Percentiles rank a stretch among this genome's conserved stretches.
Conservation (phyloP, 202 grass and related monocot genomes). For the Schoenoplectus tabernaemontani region DNA sequence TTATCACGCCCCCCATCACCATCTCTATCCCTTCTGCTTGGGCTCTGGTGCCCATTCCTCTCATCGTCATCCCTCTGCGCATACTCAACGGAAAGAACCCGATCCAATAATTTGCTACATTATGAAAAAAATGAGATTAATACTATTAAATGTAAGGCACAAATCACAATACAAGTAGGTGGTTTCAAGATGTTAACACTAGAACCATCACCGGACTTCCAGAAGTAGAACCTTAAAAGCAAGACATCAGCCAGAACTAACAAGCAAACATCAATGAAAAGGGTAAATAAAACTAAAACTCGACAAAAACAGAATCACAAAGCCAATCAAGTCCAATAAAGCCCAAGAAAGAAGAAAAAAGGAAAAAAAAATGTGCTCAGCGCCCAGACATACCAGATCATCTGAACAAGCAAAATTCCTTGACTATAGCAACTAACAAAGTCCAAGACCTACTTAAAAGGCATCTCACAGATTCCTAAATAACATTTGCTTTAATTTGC, state of each 20-base stretch:
- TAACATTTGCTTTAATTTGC: background rate
- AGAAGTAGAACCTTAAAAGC: background rate
- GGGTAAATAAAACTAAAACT: background rate
- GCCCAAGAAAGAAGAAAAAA: background rate
- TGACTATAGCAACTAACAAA: background rate
- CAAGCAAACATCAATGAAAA: background rate
- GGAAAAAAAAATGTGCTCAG: background rate
- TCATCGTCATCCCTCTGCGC: conserved; percentile 93
- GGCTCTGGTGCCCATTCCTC: conserved; percentile 67
- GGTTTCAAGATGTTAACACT: background rate
- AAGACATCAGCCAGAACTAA: background rate
- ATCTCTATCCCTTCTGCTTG: conserved; percentile 71
- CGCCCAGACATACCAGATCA: background rate
- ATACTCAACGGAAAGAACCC: conserved; percentile 92
- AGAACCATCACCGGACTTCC: background rate
- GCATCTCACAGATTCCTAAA: background rate
- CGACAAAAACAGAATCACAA: background rate
- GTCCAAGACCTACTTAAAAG: background rate
- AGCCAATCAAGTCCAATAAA: background rate
- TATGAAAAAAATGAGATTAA: background rate
- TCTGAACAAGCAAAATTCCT: background rate
- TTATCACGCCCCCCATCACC: background rate
- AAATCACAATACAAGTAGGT: background rate
- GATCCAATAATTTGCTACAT: conserved; percentile 77
- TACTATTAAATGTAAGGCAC: too few species aligned